A percentile compares a stretch with the other conserved stretches of the same genome.
These are phyloP conservation scores for Lycium ferocissimum DNA, from an alignment of 257 asterid genomes.

Conservation along the genomic window DNA sequence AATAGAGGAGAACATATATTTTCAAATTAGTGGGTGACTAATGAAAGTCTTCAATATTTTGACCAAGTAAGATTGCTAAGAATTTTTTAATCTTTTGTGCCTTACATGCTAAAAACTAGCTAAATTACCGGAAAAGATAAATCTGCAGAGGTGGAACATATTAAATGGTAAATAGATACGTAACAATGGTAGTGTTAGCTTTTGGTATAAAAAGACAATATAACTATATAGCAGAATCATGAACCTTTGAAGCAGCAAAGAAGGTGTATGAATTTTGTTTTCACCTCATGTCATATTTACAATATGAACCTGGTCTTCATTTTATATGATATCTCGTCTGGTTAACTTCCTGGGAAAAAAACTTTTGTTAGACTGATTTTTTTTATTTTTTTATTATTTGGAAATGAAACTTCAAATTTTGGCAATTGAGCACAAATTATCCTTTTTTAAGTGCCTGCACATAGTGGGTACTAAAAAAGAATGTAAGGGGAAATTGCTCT, in stretches of 20 bases:
- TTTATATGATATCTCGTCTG: no score
- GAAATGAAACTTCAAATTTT: no score
- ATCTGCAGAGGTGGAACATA: not conserved
- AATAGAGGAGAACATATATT: not conserved
- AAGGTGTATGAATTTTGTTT: not conserved
- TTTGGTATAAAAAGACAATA: not conserved
- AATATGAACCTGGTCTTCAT: no score
- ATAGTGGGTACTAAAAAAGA: no score
- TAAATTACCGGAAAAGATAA: not conserved
- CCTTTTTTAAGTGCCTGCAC: no score
- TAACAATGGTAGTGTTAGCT: not conserved
- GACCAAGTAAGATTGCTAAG: not conserved
- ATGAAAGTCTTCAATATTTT: not conserved
- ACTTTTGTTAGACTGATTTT: no score
- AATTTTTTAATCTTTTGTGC: not conserved
- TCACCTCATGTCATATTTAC: no score
- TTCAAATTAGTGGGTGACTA: not conserved
- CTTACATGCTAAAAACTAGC: not conserved
- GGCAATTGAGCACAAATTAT: no score
- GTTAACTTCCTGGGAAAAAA: no score
- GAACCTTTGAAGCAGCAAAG: not conserved
- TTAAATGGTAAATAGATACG: not conserved
- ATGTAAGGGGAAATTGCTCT: no score
- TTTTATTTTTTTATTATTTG: no score
- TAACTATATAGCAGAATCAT: not conserved